Evolutionary conservation across 768 basidiomycete genomes (phyloP).

Genomic region (Hygrophorus pudorinus): DNA sequence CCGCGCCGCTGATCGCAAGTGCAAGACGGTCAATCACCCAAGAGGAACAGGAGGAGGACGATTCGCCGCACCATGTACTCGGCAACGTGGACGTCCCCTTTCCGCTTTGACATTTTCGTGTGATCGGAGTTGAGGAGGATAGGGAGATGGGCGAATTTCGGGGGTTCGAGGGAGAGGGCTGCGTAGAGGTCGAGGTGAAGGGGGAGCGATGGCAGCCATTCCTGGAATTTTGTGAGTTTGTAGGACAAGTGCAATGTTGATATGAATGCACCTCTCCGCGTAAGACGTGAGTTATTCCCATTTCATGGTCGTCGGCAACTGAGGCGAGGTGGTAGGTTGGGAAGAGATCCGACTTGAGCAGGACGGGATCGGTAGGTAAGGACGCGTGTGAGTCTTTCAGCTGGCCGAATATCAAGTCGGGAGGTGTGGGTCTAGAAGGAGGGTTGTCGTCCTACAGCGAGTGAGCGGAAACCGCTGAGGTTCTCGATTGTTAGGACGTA

Average conservation of each 20-base stretch:
- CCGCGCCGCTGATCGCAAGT: conserved; percentile 50
- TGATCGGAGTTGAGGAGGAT: conserved; percentile 85
- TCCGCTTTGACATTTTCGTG: conserved; percentile 90
- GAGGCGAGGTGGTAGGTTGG: conserved; percentile 97
- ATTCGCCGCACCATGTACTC: conserved; percentile 70
- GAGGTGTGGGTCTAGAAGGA: conserved; percentile 37
- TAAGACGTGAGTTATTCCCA: conserved; percentile 93
- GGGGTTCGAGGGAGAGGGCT: conserved; percentile 57
- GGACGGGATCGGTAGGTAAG: conserved; percentile 78
- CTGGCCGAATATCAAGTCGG: conserved; percentile 70
- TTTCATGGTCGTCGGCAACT: conserved; percentile 91
- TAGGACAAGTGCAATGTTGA: background rate
- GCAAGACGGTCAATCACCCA: background rate
- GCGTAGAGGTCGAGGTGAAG: conserved; percentile 87
- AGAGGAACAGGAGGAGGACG: background rate
- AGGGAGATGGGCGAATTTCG: conserved; percentile 86
- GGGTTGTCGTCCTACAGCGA: conserved; percentile 44
- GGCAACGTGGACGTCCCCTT: conserved; percentile 78
- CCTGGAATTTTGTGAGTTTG: conserved; percentile 34
- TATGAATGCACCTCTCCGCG: conserved; percentile 68
- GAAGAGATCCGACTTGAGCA: conserved; percentile 86
- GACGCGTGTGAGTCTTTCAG: conserved; percentile 70
- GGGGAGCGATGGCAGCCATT: conserved; percentile 93
- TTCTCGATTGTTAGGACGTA: conserved; percentile 24
- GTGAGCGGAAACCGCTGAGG: background rate